Evolutionary conservation across 257 asterid genomes (phyloP).

Genomic region (Capsicum rhomboideum): DNA sequence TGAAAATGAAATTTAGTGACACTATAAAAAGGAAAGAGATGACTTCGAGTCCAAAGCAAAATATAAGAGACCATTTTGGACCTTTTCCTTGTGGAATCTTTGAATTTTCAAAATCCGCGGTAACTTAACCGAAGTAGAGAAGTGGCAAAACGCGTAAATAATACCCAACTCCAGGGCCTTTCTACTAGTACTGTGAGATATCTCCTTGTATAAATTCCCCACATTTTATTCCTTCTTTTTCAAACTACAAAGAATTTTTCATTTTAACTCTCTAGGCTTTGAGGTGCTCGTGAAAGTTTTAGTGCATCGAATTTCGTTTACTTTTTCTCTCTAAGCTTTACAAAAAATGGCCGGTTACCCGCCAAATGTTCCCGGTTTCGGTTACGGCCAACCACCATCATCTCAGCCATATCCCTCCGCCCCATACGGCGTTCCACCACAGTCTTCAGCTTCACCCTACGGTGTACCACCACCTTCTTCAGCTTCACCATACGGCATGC

Average conservation of each 20-base stretch:
- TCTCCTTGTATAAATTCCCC: no score
- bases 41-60: no score
- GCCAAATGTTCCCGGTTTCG: constrained; percentile 11
- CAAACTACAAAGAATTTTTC: no score
- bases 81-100: neutral
- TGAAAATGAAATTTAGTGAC: no score
- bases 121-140: neutral
- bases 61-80: no score
- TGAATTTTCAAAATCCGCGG: neutral
- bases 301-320: no score
- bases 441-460: neutral
- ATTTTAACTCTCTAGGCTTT: no score
- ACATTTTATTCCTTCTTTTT: no score
- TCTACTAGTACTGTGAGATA: neutral
- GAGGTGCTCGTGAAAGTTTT: no score
- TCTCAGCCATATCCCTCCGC: constrained; percentile 5
- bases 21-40: no score
- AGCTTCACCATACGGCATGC: neutral
- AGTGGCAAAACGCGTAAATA: constrained; percentile 6
- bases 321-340: no score
- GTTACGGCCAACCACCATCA: constrained; percentile 19
- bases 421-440: constrained; percentile 15
- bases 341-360: constrained; percentile 60
- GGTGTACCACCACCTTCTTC: neutral
- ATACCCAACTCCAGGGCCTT: neutral